These are phyloP conservation scores for Dissophora ornata DNA, from an alignment of 192 early-diverging fungal genomes.

Conservation along the genomic window DNA sequence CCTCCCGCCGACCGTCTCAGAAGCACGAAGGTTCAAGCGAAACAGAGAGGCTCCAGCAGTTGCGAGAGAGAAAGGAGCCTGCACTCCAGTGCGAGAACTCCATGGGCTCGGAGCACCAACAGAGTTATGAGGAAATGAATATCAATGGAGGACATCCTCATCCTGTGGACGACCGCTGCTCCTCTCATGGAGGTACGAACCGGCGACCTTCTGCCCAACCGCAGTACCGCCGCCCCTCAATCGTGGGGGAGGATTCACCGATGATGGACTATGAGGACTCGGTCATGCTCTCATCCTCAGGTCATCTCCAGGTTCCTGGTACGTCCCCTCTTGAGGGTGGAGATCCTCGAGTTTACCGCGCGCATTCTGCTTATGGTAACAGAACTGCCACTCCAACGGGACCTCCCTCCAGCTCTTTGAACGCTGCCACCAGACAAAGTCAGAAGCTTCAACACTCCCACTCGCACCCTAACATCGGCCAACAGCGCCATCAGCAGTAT, in stretches of 20 bases:
- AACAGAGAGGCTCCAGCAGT: neutral
- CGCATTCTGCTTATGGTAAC: slow-evolving; percentile 1
- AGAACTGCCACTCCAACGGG: slow-evolving; percentile 16
- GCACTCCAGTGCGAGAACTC: slow-evolving; percentile 4
- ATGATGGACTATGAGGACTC: slow-evolving; percentile 17
- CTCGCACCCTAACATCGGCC: slow-evolving; percentile 38
- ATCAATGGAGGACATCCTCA: slow-evolving; percentile 22
- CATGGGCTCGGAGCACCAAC: slow-evolving; percentile 1
- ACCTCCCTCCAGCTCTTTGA: neutral
- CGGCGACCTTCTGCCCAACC: slow-evolving; percentile 16
- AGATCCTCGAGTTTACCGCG: slow-evolving; percentile 12
- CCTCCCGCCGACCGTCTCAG: slow-evolving; percentile 20
- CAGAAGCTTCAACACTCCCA: slow-evolving; percentile 34
- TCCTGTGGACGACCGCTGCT: slow-evolving; percentile 13
- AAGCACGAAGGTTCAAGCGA: neutral
- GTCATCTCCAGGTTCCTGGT: slow-evolving; percentile 31
- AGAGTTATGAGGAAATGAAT: slow-evolving; percentile 29
- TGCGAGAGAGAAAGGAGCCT: neutral
- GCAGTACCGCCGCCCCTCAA: neutral
- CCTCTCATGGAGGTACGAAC: slow-evolving; percentile 1
- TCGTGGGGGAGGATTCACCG: slow-evolving; percentile 6
- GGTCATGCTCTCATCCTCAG: slow-evolving; percentile 1
- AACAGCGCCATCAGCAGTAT: slow-evolving; percentile 23
- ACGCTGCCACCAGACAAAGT: neutral
- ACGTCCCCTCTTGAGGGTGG: slow-evolving; percentile 16